Evolutionary conservation across 176 grass and related monocot genomes (phyloP), one percentile per base, ranked within the genome.

Genomic region (Chrysopogon serrulatus): DNA sequence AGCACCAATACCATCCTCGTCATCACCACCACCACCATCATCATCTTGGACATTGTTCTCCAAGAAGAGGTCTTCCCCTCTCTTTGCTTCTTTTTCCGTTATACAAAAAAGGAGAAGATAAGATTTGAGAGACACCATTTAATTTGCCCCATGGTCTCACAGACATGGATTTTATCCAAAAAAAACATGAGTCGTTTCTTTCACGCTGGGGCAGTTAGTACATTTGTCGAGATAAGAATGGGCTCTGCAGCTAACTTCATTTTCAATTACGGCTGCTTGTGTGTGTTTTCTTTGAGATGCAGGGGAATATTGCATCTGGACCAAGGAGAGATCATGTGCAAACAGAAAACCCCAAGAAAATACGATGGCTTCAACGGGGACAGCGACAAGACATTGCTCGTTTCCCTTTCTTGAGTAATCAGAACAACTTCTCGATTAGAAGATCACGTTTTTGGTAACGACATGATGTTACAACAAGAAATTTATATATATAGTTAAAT

Each of bases 281-380:
- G 30, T 45, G 23, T 88, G 44, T 56, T 84, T 30, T 72, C 18
- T 79, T 44, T 43, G n/a, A 77, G 59, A 71, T 56, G 40, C 33
- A 51, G 35, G 19, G 41, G 67, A 84, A 84, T 68, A 67, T 57
- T 65, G 24, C 74, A 88, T 42, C 10, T 53, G 44, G 21, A 24
- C 32, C 30, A 83, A 36, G 21, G 43, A 65, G 43, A 65, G 40
- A 17, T 16, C 59, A 26, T 11, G 26, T 42, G 34, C 71, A 73
- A 76, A 28, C 64, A 65, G 43, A 84, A 60, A 43, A 65, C 35
- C 39, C 66, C 53, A 77, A 65, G 24, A 79, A 41, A 65, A 43
- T 21, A 73, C 26, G 74, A 28, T 21, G 28, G 27, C 6, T 64
- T 71, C 15, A 72, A 28, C 3, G 28, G 78, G 27, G 73, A 88